Percentiles rank a stretch among this genome's conserved stretches.
phyloP scores from a whole-genome alignment of 495 filamentous ascomycete species.

The Penicillium subrubescens region DNA sequence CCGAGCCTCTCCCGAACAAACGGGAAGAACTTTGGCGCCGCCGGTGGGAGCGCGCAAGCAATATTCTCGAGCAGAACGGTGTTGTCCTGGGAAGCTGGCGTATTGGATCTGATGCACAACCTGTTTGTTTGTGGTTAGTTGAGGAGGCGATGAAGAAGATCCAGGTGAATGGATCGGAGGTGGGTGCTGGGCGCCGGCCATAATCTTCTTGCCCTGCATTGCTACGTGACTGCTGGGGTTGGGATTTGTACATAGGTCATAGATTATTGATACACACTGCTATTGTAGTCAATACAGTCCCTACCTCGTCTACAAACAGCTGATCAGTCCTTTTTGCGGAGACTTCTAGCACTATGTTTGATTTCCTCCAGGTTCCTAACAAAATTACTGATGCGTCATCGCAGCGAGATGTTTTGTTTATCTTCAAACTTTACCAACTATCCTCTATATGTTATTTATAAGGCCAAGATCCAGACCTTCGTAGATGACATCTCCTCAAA shows the following conservation, averaged over 20 bases:
- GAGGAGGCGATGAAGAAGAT: slow-evolving; percentile 44
- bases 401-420: neutral
- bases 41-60: slow-evolving; percentile 74
- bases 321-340: too few species aligned
- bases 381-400: too few species aligned
- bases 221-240: neutral
- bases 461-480: neutral
- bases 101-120: slow-evolving; percentile 75
- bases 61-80: slow-evolving; percentile 64
- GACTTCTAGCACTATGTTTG: too few species aligned
- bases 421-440: neutral
- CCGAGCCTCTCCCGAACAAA: slow-evolving; percentile 57
- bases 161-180: neutral
- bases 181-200: slow-evolving; percentile 7
- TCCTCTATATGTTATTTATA: neutral
- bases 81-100: slow-evolving; percentile 85
- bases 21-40: slow-evolving; percentile 83
- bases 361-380: too few species aligned
- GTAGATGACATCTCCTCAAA: neutral
- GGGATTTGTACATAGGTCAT: slow-evolving; percentile 8
- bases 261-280: slow-evolving; percentile 1
- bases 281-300: neutral
- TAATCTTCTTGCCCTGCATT: neutral
- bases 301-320: neutral
- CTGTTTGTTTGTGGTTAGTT: slow-evolving; percentile 55